These are phyloP conservation scores for Cucurbita maxima DNA, from an alignment of 306 rosid genomes.

Conservation along the genomic window DNA sequence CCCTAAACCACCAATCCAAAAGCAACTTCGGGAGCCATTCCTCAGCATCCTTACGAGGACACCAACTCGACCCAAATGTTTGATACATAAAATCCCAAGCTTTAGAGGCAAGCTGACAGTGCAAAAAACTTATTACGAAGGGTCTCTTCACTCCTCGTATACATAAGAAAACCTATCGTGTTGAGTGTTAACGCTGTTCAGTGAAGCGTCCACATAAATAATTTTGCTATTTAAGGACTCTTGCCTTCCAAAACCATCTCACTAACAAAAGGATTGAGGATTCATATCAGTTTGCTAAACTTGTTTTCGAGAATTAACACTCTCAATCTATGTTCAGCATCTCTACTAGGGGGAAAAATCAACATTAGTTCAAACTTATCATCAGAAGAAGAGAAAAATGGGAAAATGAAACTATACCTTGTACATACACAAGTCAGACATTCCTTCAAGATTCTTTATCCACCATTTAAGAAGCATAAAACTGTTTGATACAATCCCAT, in stretches of 20 bases:
- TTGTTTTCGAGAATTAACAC: not conserved
- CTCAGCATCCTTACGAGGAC: not conserved
- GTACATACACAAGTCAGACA: constrained; percentile 40
- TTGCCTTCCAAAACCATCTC: not conserved
- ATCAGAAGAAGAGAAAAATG: not conserved
- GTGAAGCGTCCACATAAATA: not conserved
- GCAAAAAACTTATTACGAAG: no score
- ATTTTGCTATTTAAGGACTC: not conserved
- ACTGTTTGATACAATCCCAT: constrained; percentile 30
- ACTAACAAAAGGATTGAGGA: not conserved
- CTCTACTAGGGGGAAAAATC: not conserved
- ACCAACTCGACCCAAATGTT: not conserved
- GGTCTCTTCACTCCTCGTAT: no score
- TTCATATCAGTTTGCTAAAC: not conserved
- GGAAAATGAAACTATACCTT: constrained; percentile 25
- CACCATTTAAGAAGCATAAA: constrained; percentile 26
- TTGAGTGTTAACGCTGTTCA: not conserved
- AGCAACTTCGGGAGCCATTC: not conserved
- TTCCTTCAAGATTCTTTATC: constrained; percentile 38
- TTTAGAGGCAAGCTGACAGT: not conserved
- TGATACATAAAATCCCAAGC: not conserved
- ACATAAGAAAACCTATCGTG: no score
- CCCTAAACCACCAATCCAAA: not conserved
- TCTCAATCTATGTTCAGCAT: not conserved
- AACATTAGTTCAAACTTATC: not conserved